Evolutionary conservation across 495 filamentous ascomycete species (phyloP).

Genomic region (Podospora pseudocomata): DNA sequence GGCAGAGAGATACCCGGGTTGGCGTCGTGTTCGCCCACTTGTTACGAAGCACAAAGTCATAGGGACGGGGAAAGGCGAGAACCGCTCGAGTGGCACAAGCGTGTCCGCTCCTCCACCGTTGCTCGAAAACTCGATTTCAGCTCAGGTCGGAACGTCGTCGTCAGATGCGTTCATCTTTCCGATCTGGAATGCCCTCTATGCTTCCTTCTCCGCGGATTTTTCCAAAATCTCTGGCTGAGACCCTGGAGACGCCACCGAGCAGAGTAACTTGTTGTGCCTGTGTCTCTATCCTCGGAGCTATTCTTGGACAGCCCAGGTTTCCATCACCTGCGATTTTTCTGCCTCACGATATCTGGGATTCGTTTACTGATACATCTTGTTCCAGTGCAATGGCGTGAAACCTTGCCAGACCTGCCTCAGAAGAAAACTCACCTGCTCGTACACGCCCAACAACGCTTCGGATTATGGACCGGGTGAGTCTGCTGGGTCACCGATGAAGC

Average conservation of each 20-base stretch:
- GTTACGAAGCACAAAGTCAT: slow-evolving; percentile 26
- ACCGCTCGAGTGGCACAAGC: slow-evolving; percentile 24
- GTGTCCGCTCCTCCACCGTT: slow-evolving; percentile 7
- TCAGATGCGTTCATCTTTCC: neutral
- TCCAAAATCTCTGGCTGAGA: no score
- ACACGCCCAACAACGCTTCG: slow-evolving; percentile 38
- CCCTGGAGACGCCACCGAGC: no score
- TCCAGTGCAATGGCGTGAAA: slow-evolving; percentile 64
- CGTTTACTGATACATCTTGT: slow-evolving; percentile 20
- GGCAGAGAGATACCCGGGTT: slow-evolving; percentile 11
- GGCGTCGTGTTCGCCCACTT: slow-evolving; percentile 20
- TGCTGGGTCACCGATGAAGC: slow-evolving; percentile 44
- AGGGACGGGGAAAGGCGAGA: slow-evolving; percentile 6
- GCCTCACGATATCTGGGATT: slow-evolving; percentile 7
- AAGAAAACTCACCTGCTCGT: slow-evolving; percentile 52
- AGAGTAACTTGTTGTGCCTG: neutral
- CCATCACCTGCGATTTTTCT: neutral
- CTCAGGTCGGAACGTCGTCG: neutral
- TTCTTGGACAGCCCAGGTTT: neutral
- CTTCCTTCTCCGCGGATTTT: neutral
- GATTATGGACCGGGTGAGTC: slow-evolving; percentile 34
- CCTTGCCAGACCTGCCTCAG: slow-evolving; percentile 66
- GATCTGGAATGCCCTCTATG: neutral
- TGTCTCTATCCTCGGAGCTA: neutral
- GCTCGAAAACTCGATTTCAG: neutral